phyloP scores from a whole-genome alignment of 2,329 filamentous ascomycete species.

The Leptographium lundbergii region DNA sequence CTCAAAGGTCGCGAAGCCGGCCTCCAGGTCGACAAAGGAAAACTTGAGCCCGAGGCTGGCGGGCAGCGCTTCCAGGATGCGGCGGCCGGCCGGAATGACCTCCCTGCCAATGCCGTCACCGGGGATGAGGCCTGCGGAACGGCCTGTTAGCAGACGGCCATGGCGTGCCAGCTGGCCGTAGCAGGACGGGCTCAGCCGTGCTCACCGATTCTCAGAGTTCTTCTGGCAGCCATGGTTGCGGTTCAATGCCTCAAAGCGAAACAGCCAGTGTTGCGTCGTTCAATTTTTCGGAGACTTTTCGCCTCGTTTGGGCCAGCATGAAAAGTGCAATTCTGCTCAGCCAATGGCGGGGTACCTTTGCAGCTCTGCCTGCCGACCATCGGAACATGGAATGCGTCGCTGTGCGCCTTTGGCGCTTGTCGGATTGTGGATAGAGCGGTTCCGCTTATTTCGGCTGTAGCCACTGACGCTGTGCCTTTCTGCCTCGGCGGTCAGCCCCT shows the following conservation, averaged over 20 bases:
- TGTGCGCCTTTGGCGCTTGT: neutral
- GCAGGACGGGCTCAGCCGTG: neutral
- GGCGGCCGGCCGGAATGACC: slow-evolving; percentile 89
- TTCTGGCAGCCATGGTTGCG: slow-evolving; percentile 42
- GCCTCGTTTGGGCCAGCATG: neutral
- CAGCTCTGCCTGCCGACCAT: slow-evolving; percentile 7
- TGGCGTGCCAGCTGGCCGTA: neutral
- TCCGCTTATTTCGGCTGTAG: no score
- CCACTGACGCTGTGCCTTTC: no score
- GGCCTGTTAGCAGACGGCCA: neutral
- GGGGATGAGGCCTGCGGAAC: slow-evolving; percentile 68
- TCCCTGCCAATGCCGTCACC: slow-evolving; percentile 98
- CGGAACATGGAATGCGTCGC: slow-evolving; percentile 1
- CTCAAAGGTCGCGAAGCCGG: slow-evolving; percentile 90
- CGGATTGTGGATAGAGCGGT: no score
- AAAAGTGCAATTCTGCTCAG: neutral
- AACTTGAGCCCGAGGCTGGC: slow-evolving; percentile 86
- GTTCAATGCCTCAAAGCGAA: slow-evolving; percentile 16
- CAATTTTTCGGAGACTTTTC: neutral
- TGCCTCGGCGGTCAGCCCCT: no score
- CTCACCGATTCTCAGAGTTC: slow-evolving; percentile 54
- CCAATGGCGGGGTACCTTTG: slow-evolving; percentile 8
- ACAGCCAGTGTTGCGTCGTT: neutral
- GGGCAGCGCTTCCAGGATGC: slow-evolving; percentile 84
- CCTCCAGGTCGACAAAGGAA: slow-evolving; percentile 84